Evolutionary conservation across 345 rosid genomes (phyloP), one percentile per base, ranked within the genome.

Genomic region (Salix caprea): DNA sequence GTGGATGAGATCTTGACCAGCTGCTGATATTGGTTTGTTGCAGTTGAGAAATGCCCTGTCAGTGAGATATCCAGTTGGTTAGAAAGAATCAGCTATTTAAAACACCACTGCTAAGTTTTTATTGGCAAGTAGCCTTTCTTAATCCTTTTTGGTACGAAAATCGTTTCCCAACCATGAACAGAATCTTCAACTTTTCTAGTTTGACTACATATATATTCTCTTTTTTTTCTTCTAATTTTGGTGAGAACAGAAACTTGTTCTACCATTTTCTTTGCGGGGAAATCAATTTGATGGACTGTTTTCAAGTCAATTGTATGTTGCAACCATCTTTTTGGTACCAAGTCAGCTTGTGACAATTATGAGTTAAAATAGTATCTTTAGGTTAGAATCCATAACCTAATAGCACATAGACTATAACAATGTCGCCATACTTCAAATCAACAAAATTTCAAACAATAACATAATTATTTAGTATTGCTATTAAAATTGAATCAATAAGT

Each of bases 41-140:
- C 69, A 61, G 67, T 6, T 78, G 48, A 37, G 68, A 46, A 15
- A 66, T 36, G 50, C n/a, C 54, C 73, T 44, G 60, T 79, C 32
- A 40, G 67, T 65, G 39, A 62, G 4, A 26, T 62, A 15, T 65
- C 37, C 5, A 34, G 36, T 34, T 34, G 36, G 6, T 36, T 36
- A 36, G 37, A 36, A 36, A 36, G 37, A 36, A 36, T 21, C 7
- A 7, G 10, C 10, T 23, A 21, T 54, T 10, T 28, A 64, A 28
- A 64, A 28, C 6, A 26, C 19, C 2, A 64, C 9, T 26, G 15
- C 7, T 13, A 12, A 5, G 13, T 12, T 66, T 24, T 15, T 34
- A 5, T 2, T 34, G 44, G 21, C 56, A 77, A 76, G 81, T 82
- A 46, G 69, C 28, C 76, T 84, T 70, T 77, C 82, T 44, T 60